phyloP scores from a whole-genome alignment of 768 basidiomycete genomes.

The Peribolospora kevripleyi region DNA sequence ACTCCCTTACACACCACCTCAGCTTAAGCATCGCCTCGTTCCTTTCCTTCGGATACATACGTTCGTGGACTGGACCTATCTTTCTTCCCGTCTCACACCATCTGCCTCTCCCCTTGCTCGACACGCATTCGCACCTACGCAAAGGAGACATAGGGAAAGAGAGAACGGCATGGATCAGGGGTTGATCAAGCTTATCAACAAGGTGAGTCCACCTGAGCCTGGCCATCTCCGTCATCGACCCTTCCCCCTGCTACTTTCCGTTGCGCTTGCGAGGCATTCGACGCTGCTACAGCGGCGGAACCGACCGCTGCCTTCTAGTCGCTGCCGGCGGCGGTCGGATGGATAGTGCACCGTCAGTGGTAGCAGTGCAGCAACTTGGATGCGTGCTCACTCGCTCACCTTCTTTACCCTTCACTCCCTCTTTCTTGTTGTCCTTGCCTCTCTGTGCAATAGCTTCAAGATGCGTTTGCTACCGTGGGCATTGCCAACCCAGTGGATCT shows the following conservation, averaged over 20 bases:
- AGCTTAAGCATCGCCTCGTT: too few species aligned
- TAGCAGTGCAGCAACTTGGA: neutral
- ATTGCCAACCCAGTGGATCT: slow-evolving; percentile 21
- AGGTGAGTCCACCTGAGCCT: slow-evolving; percentile 11
- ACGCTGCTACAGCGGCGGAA: slow-evolving; percentile 1
- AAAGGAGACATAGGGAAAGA: too few species aligned
- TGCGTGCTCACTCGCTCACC: slow-evolving; percentile 2
- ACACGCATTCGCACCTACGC: too few species aligned
- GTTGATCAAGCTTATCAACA: slow-evolving; percentile 22
- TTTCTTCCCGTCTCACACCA: too few species aligned
- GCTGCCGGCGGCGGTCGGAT: neutral
- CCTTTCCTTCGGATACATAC: too few species aligned
- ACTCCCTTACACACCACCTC: too few species aligned
- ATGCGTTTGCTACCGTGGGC: slow-evolving; percentile 21
- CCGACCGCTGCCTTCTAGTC: slow-evolving; percentile 1
- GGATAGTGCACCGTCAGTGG: neutral
- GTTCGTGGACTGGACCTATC: too few species aligned
- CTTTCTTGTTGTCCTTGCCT: neutral
- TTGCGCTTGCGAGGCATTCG: neutral
- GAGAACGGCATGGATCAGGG: slow-evolving; percentile 18
- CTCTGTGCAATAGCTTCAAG: slow-evolving; percentile 16
- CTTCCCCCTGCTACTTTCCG: neutral
- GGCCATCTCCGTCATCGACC: too few species aligned
- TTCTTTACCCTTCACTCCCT: neutral
- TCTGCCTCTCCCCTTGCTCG: too few species aligned